These are phyloP conservation scores for Kokia cookei DNA, from an alignment of 441 rosid genomes.

Conservation along the genomic window DNA sequence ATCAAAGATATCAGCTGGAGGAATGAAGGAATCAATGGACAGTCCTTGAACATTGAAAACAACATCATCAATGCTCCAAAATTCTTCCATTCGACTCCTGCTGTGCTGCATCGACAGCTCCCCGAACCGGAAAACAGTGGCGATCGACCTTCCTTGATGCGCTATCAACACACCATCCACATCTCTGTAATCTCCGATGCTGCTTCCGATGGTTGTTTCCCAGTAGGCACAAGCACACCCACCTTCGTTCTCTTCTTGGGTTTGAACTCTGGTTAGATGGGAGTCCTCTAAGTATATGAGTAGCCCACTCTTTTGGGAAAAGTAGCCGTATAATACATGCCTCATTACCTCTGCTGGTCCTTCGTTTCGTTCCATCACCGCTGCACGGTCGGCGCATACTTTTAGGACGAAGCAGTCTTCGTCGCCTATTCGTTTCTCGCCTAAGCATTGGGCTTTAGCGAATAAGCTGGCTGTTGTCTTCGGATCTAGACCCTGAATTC, in stretches of 20 bases:
- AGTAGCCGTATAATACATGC: constrained; percentile 82
- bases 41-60: constrained; percentile 85
- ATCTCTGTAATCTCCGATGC: constrained; percentile 80
- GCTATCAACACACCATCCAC: constrained; percentile 78
- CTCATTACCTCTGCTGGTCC: constrained; percentile 83
- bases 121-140: constrained; percentile 79
- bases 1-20: constrained; percentile 78
- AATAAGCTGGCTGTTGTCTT: constrained; percentile 72
- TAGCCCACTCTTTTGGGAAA: constrained; percentile 82
- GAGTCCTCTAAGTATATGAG: constrained; percentile 84
- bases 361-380: constrained; percentile 70
- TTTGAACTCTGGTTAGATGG: constrained; percentile 67
- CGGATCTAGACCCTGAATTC: constrained; percentile 64
- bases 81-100: constrained; percentile 83
- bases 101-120: constrained; percentile 69
- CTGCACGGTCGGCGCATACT: constrained; percentile 70
- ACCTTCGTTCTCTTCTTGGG: constrained; percentile 23
- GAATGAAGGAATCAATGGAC: constrained; percentile 73
- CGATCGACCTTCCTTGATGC: constrained; percentile 80
- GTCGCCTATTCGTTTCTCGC: constrained; percentile 71
- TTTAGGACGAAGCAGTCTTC: constrained; percentile 81
- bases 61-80: constrained; percentile 88
- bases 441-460: constrained; percentile 70
- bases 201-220: constrained; percentile 91
- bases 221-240: constrained; percentile 48